Percentiles rank a stretch among this genome's conserved stretches.
phyloP scores from a whole-genome alignment of 192 early-diverging fungal genomes.

The Geosiphon pyriformis region DNA sequence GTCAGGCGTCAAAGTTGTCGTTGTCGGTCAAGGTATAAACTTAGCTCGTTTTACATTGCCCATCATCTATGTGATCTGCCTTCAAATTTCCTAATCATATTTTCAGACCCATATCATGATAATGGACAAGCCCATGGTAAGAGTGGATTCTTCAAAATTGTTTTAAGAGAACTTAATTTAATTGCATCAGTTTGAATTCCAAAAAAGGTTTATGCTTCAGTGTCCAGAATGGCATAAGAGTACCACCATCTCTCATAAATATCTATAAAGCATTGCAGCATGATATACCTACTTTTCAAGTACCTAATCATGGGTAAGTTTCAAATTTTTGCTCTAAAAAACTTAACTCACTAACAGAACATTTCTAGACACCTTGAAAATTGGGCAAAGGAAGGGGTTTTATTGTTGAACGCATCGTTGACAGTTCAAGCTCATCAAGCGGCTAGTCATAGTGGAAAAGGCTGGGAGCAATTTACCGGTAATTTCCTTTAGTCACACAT shows the following conservation, averaged over 20 bases:
- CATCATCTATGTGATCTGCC: not conserved
- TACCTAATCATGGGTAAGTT: slow-evolving; percentile 64
- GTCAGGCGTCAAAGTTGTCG: slow-evolving; percentile 72
- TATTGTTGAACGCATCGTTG: slow-evolving; percentile 84
- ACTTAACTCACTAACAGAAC: not conserved
- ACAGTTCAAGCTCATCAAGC: slow-evolving; percentile 77
- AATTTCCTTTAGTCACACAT: too few relatives aligned
- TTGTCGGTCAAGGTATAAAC: slow-evolving; percentile 83
- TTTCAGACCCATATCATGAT: slow-evolving; percentile 65
- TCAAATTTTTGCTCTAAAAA: not conserved
- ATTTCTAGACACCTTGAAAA: slow-evolving; percentile 52
- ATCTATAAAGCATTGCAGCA: slow-evolving; percentile 78
- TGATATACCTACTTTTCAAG: slow-evolving; percentile 66
- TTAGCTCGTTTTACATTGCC: not conserved
- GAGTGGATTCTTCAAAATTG: not conserved
- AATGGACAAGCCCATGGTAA: slow-evolving; percentile 54
- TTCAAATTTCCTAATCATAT: slow-evolving; percentile 1
- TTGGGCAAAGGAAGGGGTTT: slow-evolving; percentile 82
- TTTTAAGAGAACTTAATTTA: not conserved
- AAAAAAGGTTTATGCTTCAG: slow-evolving; percentile 83
- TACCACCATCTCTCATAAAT: slow-evolving; percentile 86
- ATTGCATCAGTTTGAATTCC: not conserved
- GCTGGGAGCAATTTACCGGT: slow-evolving; percentile 83
- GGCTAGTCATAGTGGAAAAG: slow-evolving; percentile 72
- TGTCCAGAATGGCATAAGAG: slow-evolving; percentile 66